Percentiles rank a stretch among this genome's conserved stretches.
Evolutionary conservation across 345 rosid genomes (phyloP).

Genomic region (Eucalyptus coolabah): DNA sequence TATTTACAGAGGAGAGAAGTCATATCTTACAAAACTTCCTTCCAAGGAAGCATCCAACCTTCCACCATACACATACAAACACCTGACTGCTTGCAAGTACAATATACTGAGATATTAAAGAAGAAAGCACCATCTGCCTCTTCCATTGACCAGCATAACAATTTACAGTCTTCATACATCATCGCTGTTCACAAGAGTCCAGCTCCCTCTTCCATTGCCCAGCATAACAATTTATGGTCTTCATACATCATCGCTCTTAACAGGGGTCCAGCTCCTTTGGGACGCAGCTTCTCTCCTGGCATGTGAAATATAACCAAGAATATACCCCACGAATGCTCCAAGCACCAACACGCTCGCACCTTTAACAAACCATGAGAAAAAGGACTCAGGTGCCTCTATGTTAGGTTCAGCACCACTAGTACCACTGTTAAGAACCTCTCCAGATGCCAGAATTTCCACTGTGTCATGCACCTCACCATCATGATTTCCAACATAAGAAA

Average conservation of each 20-base stretch:
- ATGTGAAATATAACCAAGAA: constrained; percentile 50
- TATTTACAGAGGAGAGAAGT: background rate
- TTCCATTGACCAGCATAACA: background rate
- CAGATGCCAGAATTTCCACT: constrained; percentile 72
- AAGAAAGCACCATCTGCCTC: background rate
- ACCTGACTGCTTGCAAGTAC: background rate
- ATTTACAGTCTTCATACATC: constrained; percentile 24
- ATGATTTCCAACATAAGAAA: constrained; percentile 76
- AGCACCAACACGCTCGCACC: constrained; percentile 62
- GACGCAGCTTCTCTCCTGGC: constrained; percentile 26
- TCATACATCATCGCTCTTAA: constrained; percentile 55
- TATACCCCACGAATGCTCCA: constrained; percentile 54
- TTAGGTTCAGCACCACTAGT: background rate
- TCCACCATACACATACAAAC: background rate
- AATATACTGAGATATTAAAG: background rate
- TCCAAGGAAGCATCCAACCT: background rate
- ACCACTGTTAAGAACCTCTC: constrained; percentile 44
- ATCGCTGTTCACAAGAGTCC: constrained; percentile 34
- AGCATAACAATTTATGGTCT: background rate
- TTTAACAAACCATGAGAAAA: constrained; percentile 37
- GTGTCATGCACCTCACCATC: constrained; percentile 82
- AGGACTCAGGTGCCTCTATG: constrained; percentile 5
- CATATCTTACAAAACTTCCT: background rate
- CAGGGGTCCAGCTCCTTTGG: constrained; percentile 41
- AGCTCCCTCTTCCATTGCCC: background rate